Conservation (phyloP, 805 yeast genomes). For the Jamesozyma piceae region DNA sequence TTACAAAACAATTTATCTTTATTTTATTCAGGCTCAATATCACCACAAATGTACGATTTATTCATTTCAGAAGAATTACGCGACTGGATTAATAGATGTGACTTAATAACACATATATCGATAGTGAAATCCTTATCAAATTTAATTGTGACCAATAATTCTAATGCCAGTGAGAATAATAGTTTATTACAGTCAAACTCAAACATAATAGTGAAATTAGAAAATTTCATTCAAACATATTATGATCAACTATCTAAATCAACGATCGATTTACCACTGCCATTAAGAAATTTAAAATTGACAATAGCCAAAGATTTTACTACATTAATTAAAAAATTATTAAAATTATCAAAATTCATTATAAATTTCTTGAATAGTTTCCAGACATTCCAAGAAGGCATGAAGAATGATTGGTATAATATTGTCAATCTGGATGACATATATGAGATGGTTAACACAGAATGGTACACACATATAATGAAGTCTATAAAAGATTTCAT, state of each 20-base stretch:
- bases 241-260: conserved; percentile 37
- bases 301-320: conserved; percentile 46
- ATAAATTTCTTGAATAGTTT: conserved; percentile 39
- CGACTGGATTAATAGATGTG: conserved; percentile 64
- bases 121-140: conserved; percentile 53
- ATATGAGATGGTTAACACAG: conserved; percentile 15
- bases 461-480: conserved; percentile 9
- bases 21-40: conserved; percentile 44
- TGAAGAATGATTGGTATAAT: conserved; percentile 50
- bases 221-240: conserved; percentile 42
- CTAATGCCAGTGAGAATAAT: conserved; percentile 23
- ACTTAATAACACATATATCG: conserved; percentile 47
- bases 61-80: conserved; percentile 40
- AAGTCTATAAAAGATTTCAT: conserved; percentile 12
- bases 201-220: conserved; percentile 42
- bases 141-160: conserved; percentile 41
- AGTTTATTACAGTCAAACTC: conserved; percentile 19
- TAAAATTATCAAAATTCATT: conserved; percentile 45
- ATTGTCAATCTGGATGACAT: conserved; percentile 34
- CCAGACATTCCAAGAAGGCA: conserved; percentile 38
- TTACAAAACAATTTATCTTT: conserved; percentile 44
- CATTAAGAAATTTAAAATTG: conserved; percentile 40
- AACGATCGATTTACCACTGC: conserved; percentile 40
- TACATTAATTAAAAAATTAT: conserved; percentile 43
- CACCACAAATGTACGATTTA: conserved; percentile 53